Percentiles rank a stretch among this genome's conserved stretches.
These are phyloP conservation scores for Pleodorina starrii DNA, from an alignment of 139 green algal genomes.

Conservation along the genomic window DNA sequence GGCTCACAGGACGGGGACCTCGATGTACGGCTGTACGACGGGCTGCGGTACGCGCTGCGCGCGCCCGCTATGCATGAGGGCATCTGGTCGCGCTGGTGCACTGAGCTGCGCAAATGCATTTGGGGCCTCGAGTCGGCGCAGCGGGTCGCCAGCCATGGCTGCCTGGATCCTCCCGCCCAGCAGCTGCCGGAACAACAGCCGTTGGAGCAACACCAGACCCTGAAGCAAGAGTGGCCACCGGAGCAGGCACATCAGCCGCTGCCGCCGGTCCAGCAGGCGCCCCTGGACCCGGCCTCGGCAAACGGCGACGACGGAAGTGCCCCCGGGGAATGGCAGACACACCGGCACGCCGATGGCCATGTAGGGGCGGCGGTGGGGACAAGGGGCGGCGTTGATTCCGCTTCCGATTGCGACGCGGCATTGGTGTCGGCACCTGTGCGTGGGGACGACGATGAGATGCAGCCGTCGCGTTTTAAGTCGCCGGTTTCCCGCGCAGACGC, in stretches of 20 bases:
- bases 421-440: too few relatives aligned
- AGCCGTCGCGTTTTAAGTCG: too few relatives aligned
- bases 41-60: neutral
- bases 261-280: neutral
- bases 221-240: neutral
- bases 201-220: neutral
- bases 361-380: too few relatives aligned
- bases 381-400: too few relatives aligned
- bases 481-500: too few relatives aligned
- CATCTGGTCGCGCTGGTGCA: neutral
- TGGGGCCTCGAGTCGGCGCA: neutral
- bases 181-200: neutral
- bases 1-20: neutral
- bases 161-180: neutral
- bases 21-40: neutral
- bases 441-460: too few relatives aligned
- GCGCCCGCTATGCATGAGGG: neutral
- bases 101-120: neutral
- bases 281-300: neutral
- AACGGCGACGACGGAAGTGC: neutral
- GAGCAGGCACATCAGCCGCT: neutral
- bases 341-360: neutral
- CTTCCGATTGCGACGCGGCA: too few relatives aligned
- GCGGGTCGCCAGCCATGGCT: neutral
- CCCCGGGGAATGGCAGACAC: too few relatives aligned